Base-by-base conservation (phyloP, 305 asterid genomes). In the Euphrasia arctica region DNA sequence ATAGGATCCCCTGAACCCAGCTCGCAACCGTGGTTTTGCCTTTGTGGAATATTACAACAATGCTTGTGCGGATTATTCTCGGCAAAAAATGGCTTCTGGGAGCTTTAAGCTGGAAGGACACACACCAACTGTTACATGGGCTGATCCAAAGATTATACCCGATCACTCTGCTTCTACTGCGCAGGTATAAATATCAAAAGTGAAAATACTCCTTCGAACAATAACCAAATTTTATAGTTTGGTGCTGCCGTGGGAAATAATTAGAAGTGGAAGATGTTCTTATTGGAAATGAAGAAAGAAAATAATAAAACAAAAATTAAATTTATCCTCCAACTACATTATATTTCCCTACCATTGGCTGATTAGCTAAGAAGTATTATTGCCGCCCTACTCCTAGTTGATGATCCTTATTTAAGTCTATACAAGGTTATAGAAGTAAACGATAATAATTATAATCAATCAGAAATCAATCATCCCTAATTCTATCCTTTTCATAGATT, bases 61-160 rank as follows among this genome's bases (percentile, higher is more conserved):
- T 79, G 98, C 95, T 8, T 91, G 98, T 80, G 98, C 98, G 68
- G 98, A 91, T 73, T 89, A 83, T 78, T 87, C 97, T 29, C 78
- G 91, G 83, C 91, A 81, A 74, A 79, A 81, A 77, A 83, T 91
- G 95, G 63, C 86, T 58, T 72, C 73, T 67, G 79, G 75, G 27
- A 79, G 75, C 78, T 89, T 89, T 80, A 91, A 85, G 85, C 73
- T 91, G 58, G 95, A 89, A 59, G 93, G 95, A 31, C 83, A 89
- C 71, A 70, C 83, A 34, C 98, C 95, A 48, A 89, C 97, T 51
- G 93, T 89, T 66, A 87, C 96, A 60, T 91, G 98, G 98, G 97
- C 97, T 58, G 97, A 89, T 72, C 97, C 98, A 41, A 89, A 91
- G 82, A 85, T 83, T 64, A 77, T 87, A 31, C 76, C 91, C n/a